Conservation (phyloP, 495 filamentous ascomycete genomes). For the Aspergillus biplanus region DNA sequence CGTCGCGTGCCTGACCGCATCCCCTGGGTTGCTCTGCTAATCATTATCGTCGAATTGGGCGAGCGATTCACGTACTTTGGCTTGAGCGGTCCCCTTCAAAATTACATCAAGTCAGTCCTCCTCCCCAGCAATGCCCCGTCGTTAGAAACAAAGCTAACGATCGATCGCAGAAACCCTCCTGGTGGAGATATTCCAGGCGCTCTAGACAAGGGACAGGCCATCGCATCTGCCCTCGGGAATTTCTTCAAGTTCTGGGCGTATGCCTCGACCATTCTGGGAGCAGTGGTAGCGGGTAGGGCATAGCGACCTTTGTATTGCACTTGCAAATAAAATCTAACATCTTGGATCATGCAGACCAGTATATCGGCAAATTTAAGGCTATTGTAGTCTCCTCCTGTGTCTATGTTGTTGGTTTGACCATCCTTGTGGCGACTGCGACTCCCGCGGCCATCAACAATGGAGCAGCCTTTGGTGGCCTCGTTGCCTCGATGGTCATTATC, state of each 20-base stretch:
- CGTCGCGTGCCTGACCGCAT: constrained; percentile 31
- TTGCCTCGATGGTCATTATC: constrained; percentile 26
- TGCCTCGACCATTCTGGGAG: constrained; percentile 40
- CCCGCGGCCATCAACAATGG: constrained; percentile 40
- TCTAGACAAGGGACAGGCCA: constrained; percentile 20
- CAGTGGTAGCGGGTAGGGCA: constrained; percentile 33
- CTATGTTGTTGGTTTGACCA: constrained; percentile 64
- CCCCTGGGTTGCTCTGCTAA: constrained; percentile 30
- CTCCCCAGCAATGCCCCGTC: background rate
- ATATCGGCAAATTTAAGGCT: constrained; percentile 55
- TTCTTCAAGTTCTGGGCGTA: constrained; percentile 36
- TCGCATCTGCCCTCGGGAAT: constrained; percentile 22
- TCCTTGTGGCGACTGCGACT: constrained; percentile 63
- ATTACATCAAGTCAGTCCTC: constrained; percentile 24
- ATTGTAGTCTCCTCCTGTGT: constrained; percentile 59
- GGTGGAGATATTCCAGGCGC: constrained; percentile 21
- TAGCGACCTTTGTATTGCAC: background rate
- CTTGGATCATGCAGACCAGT: constrained; percentile 30
- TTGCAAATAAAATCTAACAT: background rate
- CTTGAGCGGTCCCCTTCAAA: constrained; percentile 24
- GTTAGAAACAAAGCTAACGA: background rate
- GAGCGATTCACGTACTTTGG: constrained; percentile 37
- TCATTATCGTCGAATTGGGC: constrained; percentile 34
- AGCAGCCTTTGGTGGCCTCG: constrained; percentile 24
- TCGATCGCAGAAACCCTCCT: constrained; percentile 22